Conservation (phyloP, 441 rosid genomes). For the Arabidopsis lyrata region DNA sequence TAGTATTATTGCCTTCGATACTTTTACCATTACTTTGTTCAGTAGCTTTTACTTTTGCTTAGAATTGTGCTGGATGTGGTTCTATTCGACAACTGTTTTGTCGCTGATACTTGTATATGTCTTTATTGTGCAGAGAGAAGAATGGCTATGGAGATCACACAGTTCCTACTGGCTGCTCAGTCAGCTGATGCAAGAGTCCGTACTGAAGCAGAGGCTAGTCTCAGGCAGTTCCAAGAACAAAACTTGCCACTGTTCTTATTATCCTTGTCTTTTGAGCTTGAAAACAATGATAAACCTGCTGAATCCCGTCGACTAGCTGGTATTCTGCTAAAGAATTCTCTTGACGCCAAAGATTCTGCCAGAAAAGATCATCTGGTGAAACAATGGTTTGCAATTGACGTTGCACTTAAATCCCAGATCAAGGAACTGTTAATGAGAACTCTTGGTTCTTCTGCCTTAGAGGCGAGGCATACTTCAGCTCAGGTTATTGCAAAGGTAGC, state of each 20-base stretch:
- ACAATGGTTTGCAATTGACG: constrained; percentile 77
- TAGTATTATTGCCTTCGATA: background rate
- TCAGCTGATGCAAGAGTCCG: constrained; percentile 73
- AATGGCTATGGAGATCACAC: constrained; percentile 90
- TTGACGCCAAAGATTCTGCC: constrained; percentile 80
- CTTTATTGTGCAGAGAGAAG: constrained; percentile 40
- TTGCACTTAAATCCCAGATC: constrained; percentile 74
- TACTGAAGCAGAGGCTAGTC: constrained; percentile 75
- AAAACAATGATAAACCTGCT: constrained; percentile 77
- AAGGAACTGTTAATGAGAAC: constrained; percentile 74
- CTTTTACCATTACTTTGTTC: background rate
- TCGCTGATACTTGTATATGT: constrained; percentile 4
- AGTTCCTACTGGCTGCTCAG: constrained; percentile 77
- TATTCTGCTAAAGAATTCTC: constrained; percentile 85
- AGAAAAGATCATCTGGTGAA: constrained; percentile 74
- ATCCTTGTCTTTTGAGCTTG: constrained; percentile 78
- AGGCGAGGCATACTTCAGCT: constrained; percentile 86
- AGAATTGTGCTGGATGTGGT: background rate
- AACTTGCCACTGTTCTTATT: constrained; percentile 73
- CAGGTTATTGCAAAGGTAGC: constrained; percentile 94
- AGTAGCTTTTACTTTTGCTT: constrained; percentile 3
- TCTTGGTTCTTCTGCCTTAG: constrained; percentile 65
- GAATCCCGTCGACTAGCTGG: constrained; percentile 93
- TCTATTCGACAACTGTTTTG: background rate
- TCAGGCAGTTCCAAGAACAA: constrained; percentile 80